Percentiles rank a stretch among this genome's conserved stretches.
These are phyloP conservation scores for Geranium rotundifolium DNA, from an alignment of 345 rosid genomes.

Conservation along the genomic window DNA sequence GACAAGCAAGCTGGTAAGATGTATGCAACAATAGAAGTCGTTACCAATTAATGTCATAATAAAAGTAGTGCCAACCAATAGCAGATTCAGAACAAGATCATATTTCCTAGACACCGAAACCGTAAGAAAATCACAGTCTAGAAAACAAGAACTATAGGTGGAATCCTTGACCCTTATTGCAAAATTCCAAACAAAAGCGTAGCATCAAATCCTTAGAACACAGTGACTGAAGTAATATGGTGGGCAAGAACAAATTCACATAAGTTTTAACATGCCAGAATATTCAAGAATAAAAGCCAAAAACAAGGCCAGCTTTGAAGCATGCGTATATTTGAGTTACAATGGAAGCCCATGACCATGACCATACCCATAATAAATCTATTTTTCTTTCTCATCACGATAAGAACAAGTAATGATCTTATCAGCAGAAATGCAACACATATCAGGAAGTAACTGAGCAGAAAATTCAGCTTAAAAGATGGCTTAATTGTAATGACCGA, in stretches of 20 bases:
- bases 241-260: background rate
- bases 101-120: background rate
- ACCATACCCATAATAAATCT: too few relatives aligned
- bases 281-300: background rate
- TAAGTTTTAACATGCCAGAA: background rate
- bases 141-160: background rate
- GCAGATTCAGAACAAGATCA: background rate
- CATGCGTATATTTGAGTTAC: too few relatives aligned
- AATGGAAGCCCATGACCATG: too few relatives aligned
- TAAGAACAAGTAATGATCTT: background rate
- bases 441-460: too few relatives aligned
- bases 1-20: background rate
- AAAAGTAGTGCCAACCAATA: background rate
- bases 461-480: too few relatives aligned
- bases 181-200: background rate
- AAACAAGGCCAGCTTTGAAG: too few relatives aligned
- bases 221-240: background rate
- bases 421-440: background rate
- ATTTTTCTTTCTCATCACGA: too few relatives aligned
- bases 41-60: background rate
- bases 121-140: background rate
- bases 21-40: background rate
- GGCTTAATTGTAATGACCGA: too few relatives aligned
- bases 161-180: background rate
- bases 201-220: background rate